Evolutionary conservation across 1,139 yeast species (phyloP).

Genomic region (Kodamaea alishanica): DNA sequence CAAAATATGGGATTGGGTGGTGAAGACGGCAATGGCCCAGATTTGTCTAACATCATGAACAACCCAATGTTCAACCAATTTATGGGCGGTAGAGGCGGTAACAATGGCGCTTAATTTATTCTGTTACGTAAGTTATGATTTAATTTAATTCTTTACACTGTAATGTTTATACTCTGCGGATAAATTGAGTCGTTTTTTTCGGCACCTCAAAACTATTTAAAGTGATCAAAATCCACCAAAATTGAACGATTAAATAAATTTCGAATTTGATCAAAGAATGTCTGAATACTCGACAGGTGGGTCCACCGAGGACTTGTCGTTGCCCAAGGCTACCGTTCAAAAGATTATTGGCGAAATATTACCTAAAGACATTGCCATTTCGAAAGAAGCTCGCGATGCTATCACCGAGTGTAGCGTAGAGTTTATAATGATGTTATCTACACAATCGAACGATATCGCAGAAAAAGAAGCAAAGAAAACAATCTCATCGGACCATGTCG

Average conservation of each 20-base stretch:
- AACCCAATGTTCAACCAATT: slow-evolving; percentile 71
- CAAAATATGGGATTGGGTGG: slow-evolving; percentile 61
- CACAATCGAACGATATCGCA: slow-evolving; percentile 94
- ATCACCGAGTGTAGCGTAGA: slow-evolving; percentile 94
- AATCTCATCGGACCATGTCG: slow-evolving; percentile 93
- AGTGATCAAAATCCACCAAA: too few species aligned
- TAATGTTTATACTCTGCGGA: too few species aligned
- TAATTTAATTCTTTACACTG: too few species aligned
- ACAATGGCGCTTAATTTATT: slow-evolving; percentile 1
- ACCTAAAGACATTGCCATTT: slow-evolving; percentile 80
- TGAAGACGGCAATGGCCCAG: slow-evolving; percentile 48
- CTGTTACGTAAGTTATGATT: too few species aligned
- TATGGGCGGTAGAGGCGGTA: slow-evolving; percentile 34
- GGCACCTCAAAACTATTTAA: too few species aligned
- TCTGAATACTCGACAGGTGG: slow-evolving; percentile 37
- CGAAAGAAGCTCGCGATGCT: slow-evolving; percentile 94
- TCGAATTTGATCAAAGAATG: slow-evolving; percentile 18
- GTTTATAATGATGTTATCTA: slow-evolving; percentile 89
- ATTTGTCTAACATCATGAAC: slow-evolving; percentile 67
- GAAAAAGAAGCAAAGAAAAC: slow-evolving; percentile 96
- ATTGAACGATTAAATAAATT: too few species aligned
- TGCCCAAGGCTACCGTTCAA: slow-evolving; percentile 84
- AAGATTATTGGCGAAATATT: slow-evolving; percentile 87
- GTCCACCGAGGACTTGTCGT: slow-evolving; percentile 41
- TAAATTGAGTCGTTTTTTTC: too few species aligned